Conservation (phyloP, 1,139 yeast species). For the Kazachstania sp. region DNA sequence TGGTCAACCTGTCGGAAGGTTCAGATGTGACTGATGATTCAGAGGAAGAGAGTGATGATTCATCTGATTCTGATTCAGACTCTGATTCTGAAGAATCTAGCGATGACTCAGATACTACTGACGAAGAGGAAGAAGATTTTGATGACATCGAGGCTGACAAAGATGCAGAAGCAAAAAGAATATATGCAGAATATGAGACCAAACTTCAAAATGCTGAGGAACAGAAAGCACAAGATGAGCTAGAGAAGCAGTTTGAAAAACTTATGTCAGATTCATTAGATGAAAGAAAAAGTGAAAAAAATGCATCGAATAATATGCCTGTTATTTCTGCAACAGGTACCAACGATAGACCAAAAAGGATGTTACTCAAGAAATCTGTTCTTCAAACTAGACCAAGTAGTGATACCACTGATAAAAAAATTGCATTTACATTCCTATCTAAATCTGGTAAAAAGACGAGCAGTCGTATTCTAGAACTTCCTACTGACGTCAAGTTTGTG, state of each 20-base stretch:
- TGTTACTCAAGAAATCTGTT: background rate
- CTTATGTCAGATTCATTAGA: conserved; percentile 45
- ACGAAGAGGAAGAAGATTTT: conserved; percentile 21
- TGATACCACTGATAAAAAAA: conserved; percentile 16
- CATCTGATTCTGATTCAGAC: conserved; percentile 19
- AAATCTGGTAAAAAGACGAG: conserved; percentile 42
- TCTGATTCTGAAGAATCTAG: conserved; percentile 10
- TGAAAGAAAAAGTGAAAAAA: conserved; percentile 29
- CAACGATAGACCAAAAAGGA: conserved; percentile 2
- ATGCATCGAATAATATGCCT: conserved; percentile 21
- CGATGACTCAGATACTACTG: conserved; percentile 18
- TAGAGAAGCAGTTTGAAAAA: conserved; percentile 47
- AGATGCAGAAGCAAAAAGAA: conserved; percentile 24
- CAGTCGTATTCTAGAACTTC: conserved; percentile 41
- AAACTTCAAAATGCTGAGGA: conserved; percentile 36
- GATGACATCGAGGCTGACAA: conserved; percentile 26
- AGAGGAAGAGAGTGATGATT: conserved; percentile 24
- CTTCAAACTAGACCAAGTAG: background rate
- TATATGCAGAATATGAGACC: conserved; percentile 33
- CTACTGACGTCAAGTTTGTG: conserved; percentile 43
- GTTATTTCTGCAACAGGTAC: conserved; percentile 6
- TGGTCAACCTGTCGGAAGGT: conserved; percentile 5
- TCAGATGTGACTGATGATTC: conserved; percentile 22
- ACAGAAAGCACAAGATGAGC: conserved; percentile 39
- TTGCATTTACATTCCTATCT: conserved; percentile 47